These are phyloP conservation scores for Beauveria varroae DNA, from an alignment of 2,329 filamentous ascomycete species.

Conservation along the genomic window DNA sequence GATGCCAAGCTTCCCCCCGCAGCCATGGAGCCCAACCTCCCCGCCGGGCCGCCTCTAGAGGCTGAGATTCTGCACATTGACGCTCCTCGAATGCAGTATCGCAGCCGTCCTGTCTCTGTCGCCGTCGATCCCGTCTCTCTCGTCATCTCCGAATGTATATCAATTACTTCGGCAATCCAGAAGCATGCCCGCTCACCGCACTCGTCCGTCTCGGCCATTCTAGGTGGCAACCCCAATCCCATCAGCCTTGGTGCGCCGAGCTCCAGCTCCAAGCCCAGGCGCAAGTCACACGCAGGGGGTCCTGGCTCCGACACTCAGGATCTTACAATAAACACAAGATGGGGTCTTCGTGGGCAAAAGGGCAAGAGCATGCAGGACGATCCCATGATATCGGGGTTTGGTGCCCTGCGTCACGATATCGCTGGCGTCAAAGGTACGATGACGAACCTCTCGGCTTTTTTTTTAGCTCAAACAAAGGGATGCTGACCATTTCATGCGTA, in stretches of 20 bases:
- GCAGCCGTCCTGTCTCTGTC: constrained; percentile 61
- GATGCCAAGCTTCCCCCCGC: constrained; percentile 20
- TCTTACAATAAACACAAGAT: constrained; percentile 65
- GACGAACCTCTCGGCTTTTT: too few species aligned
- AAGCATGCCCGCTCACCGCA: constrained; percentile 95
- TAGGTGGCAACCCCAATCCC: constrained; percentile 65
- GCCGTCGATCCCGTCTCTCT: constrained; percentile 86
- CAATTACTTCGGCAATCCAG: constrained; percentile 95
- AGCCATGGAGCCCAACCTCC: constrained; percentile 18
- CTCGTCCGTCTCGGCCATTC: constrained; percentile 90
- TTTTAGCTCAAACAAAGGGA: not conserved
- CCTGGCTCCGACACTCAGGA: constrained; percentile 42
- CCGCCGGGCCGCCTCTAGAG: not conserved
- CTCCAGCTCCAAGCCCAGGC: constrained; percentile 31
- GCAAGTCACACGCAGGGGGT: constrained; percentile 31
- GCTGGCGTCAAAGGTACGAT: constrained; percentile 69
- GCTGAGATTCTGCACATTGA: constrained; percentile 17
- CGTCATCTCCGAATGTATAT: constrained; percentile 97
- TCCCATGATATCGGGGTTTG: constrained; percentile 90
- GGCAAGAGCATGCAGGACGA: constrained; percentile 97
- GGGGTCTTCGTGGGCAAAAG: constrained; percentile 90
- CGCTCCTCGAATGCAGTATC: constrained; percentile 47
- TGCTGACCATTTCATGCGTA: constrained; percentile 23
- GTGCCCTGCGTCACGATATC: constrained; percentile 78
- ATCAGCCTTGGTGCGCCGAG: constrained; percentile 45